Evolutionary conservation across 306 rosid species (phyloP), one percentile per base, ranked within the genome.

Genomic region (Sicyos baderoa): DNA sequence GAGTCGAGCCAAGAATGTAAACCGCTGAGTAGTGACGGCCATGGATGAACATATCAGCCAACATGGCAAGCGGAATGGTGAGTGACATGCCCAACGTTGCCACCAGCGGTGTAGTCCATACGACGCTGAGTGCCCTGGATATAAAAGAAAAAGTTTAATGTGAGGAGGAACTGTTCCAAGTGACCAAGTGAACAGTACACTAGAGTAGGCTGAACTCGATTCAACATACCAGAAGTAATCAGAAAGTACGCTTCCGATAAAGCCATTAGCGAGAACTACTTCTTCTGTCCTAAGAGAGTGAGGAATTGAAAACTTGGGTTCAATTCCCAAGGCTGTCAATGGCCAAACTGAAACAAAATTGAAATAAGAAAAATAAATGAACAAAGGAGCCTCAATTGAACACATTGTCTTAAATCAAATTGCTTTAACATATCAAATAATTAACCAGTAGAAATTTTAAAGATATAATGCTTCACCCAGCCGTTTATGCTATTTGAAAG

Each of bases 11-110:
- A 55, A 94, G 90, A 76, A 94, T 86, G 84, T 94, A 94, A 61
- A 94, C 70, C 6, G 83, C 88, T 3, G 99, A 93, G 81, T 90
- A 93, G 70, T 88, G 99, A 70, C 96, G 97, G 48, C 96, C 97
- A 18, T 94, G 99, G 84, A 93, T 86, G 44, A 93, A 37, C 95
- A 93, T 94, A 82, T 94, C 99, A 37, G 99, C 99, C 80, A 90
- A 60, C 99, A 94, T 94, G 54, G 99, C 99, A 9, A 94, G 95
- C 49, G 99, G 99, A 72, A 94, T 94, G 72, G 99, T 94, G 75
- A 94, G 99, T 12, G 99, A 90, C 97, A 90, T 90, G 84, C 99
- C 99, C 84, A 94, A 77, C 47, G 97, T 94, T 77, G 99, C 99
- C 74, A 94, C 99, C 47, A 94, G 82, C 23, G 99, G 97, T 54